Evolutionary conservation across 2,329 filamentous ascomycete genomes (phyloP), one percentile per base, ranked within the genome.

Genomic region (Penicillium sp.): DNA sequence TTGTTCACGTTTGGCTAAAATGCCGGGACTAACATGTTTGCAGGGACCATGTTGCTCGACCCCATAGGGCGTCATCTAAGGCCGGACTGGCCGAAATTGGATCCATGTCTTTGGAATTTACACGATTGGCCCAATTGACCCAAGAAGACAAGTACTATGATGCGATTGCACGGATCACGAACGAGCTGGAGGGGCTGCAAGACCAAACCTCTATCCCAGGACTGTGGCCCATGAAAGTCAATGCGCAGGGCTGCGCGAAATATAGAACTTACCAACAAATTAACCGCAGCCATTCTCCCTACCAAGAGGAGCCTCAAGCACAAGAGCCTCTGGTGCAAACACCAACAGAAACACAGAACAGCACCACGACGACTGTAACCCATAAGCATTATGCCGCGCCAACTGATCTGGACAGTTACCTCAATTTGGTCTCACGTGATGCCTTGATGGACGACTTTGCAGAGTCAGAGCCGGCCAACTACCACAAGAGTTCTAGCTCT

Each of bases 31-130:
- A 24, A 63, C 43, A 16, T 6, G 52, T 10, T 33, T 55, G 35
- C 54, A 74, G 70, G 31, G 76, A 82, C 16, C 85, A 80, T 65
- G 82, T 84, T 10, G 84, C 83, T 3, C 82, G 87, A 62, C 84
- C 87, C 7, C 88, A 87, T 65, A 81, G 83, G 24, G 90, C 90
- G 1, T 77, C 79, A 57, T 75, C 70, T 5, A 74, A 77, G 49
- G 83, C 84, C 53, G 73, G 88, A 65, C 76, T 89, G 65, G 85
- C 82, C 60, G 90, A 95, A 73, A 73, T 95, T 31, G 93, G 89
- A 2, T 90, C 90, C 11, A 78, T 97, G 60, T 88, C 88, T 9
- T 82, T 97, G 80, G 93, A 97, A 72, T 96, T 97, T 72, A 96
- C 91, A 1, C 85, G 91, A 16, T 81, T 97, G 45, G 90, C 92